Evolutionary conservation across 371 early-diverging fungal species (phyloP), one percentile per base, ranked within the genome.

Genomic region (Choanephora cucurbitarum): DNA sequence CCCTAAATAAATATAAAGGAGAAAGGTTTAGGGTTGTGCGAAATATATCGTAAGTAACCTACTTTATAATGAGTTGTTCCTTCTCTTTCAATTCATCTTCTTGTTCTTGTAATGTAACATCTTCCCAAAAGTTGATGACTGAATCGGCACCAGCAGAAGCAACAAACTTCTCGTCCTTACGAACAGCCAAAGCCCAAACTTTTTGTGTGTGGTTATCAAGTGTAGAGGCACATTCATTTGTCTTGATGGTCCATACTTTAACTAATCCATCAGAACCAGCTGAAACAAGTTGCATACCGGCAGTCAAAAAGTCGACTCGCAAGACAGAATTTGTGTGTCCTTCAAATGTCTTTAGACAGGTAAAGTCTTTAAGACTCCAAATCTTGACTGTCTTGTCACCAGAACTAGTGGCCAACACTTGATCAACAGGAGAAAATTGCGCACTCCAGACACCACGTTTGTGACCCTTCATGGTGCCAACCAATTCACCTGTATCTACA

Each of bases 321-420:
- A 98, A 81, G 4, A 96, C 95, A 17, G 96, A 91, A 73, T 94
- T 96, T 21, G 93, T 88, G 64, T 98, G 98, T 0, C 99, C 97
- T 62, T 98, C 97, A 65, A 98, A 91, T 0, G 97, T 97, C 79
- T 87, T 91, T 28, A 96, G 61, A 75, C 98, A 98, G 15, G 87
- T 71, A 55, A 84, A 91, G 54, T 97, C 95, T 17, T 77, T 81
- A 22, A 96, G 64, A 44, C 90, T 90, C 99, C 99, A 98, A 33
- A 98, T 73, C 75, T 90, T 91, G 63, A 97, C 82, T 2, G 95
- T 96, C 72, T 93, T 91, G 72, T 98, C 99, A 58, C 92, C 91
- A 0, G 96, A 94, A 41, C 91, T 81, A 0, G 96, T 95, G 1
- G 92, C 97, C 44, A 96, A 71, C 0, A 92, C 85, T 55, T 93